Percentiles rank a stretch among this genome's conserved stretches.
These are phyloP conservation scores for Colletotrichum sp. DNA, from an alignment of 2,329 filamentous ascomycete genomes.

Conservation along the genomic window DNA sequence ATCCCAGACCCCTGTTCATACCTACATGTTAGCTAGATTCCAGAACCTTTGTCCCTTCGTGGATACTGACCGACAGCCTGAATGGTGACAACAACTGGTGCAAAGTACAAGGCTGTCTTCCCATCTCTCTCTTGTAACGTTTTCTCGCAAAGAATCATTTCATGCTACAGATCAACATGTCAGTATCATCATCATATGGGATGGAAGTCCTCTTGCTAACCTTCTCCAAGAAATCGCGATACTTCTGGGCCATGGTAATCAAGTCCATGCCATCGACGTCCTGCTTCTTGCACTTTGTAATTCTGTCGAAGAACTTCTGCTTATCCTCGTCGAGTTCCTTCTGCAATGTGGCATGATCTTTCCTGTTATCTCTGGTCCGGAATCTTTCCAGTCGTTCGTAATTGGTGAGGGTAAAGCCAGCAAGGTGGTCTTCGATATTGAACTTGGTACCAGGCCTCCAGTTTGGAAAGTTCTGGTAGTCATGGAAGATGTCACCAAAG, in stretches of 20 bases:
- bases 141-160: constrained; percentile 4
- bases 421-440: background rate
- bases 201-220: background rate
- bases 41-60: no score
- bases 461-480: constrained; percentile 19
- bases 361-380: background rate
- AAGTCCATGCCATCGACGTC: background rate
- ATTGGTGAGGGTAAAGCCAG: constrained; percentile 3
- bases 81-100: background rate
- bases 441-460: background rate
- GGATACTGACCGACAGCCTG: background rate
- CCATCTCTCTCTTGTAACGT: background rate
- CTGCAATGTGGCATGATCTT: background rate
- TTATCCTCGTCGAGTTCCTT: background rate
- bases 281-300: background rate
- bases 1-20: constrained; percentile 50
- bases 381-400: background rate
- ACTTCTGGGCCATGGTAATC: background rate
- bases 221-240: constrained; percentile 2
- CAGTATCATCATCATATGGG: background rate
- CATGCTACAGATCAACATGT: background rate
- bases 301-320: background rate
- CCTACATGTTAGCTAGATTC: background rate
- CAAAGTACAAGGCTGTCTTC: background rate
- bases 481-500: constrained; percentile 18